Conservation (phyloP, 2,329 filamentous ascomycete genomes). For the Paraphoma sp. region DNA sequence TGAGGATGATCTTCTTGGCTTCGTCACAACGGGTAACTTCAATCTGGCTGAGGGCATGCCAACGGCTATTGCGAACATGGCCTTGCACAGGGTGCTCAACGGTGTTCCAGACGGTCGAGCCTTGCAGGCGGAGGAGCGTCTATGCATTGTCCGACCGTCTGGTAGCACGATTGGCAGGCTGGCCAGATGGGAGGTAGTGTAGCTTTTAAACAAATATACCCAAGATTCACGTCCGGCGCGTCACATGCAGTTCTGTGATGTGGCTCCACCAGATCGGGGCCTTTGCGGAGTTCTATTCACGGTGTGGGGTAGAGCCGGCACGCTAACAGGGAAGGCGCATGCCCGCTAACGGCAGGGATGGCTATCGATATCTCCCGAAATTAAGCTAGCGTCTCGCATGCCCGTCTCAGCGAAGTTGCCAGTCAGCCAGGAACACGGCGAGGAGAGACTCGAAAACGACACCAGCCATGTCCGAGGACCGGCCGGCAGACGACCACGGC, state of each 20-base stretch:
- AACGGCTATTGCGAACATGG: conserved; percentile 75
- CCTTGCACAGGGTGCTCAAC: conserved; percentile 64
- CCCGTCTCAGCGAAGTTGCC: conserved; percentile 7
- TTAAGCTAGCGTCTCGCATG: conserved; percentile 29
- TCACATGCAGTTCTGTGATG: background rate
- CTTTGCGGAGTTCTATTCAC: conserved; percentile 4
- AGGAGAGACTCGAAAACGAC: conserved; percentile 13
- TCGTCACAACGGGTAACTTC: conserved; percentile 86
- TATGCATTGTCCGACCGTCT: conserved; percentile 83
- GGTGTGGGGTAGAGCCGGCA: conserved; percentile 14
- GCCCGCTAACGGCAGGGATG: conserved; percentile 24
- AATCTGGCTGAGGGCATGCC: conserved; percentile 78
- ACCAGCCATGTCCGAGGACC: conserved; percentile 46
- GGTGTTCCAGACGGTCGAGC: conserved; percentile 38
- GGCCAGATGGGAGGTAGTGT: conserved; percentile 76
- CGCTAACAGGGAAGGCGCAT: conserved; percentile 15
- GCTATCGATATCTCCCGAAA: conserved; percentile 25
- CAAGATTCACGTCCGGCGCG: background rate
- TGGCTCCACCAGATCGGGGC: conserved; percentile 1
- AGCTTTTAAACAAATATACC: conserved; percentile 1
- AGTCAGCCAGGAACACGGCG: conserved; percentile 6
- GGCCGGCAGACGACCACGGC: conserved; percentile 35
- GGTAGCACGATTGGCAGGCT: conserved; percentile 82
- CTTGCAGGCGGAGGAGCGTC: conserved; percentile 41
- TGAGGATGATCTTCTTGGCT: conserved; percentile 81